phyloP scores from a whole-genome alignment of 2,329 filamentous ascomycete genomes.

The Coniochaeta sp. region DNA sequence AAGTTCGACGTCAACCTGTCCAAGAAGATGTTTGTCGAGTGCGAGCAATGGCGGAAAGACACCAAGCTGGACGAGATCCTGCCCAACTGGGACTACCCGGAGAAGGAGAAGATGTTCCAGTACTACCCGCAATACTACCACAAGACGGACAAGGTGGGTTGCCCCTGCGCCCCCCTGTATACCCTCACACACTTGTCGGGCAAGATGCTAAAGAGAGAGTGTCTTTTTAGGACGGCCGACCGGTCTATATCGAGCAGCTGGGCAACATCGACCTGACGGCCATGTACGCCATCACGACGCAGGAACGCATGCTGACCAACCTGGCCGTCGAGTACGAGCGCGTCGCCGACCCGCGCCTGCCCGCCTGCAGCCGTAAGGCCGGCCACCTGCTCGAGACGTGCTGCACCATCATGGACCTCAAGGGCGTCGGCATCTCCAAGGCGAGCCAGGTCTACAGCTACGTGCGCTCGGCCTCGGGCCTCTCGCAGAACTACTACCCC shows the following conservation, averaged over 20 bases:
- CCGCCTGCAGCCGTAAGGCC: conserved; percentile 88
- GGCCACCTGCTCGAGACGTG: conserved; percentile 91
- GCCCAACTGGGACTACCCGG: conserved; percentile 75
- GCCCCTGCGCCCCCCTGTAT: too few species aligned
- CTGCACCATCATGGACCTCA: conserved; percentile 97
- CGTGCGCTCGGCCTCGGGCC: conserved; percentile 73
- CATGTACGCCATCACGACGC: conserved; percentile 89
- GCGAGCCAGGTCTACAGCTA: conserved; percentile 82
- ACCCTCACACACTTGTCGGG: too few species aligned
- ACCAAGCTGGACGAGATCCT: conserved; percentile 79
- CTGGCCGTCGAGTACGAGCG: conserved; percentile 98
- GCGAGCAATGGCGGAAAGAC: conserved; percentile 84
- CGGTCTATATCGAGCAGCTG: conserved; percentile 93
- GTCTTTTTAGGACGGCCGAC: conserved; percentile 97
- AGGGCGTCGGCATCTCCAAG: conserved; percentile 81
- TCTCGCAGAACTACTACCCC: conserved; percentile 99
- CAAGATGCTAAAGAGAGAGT: too few species aligned
- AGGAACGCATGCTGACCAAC: conserved; percentile 93
- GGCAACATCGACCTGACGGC: conserved; percentile 85
- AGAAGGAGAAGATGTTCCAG: conserved; percentile 76
- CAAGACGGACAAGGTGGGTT: conserved; percentile 73
- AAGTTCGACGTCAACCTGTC: conserved; percentile 85
- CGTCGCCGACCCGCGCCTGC: conserved; percentile 83
- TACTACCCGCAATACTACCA: conserved; percentile 99
- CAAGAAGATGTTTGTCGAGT: conserved; percentile 89